Conservation (phyloP, 768 basidiomycete species). For the Gymnopilus junonius region DNA sequence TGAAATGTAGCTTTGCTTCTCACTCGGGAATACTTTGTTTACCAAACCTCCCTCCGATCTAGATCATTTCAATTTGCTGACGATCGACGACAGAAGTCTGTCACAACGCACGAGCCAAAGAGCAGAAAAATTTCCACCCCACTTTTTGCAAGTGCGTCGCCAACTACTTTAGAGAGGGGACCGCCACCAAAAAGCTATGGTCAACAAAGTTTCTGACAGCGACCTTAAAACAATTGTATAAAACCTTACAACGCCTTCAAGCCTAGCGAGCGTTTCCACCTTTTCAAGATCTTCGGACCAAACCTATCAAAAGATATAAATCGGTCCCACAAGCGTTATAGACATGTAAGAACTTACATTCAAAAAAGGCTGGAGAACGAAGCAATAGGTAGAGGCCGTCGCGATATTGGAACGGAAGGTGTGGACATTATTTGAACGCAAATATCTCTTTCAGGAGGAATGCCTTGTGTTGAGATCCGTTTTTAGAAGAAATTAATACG, state of each 20-base stretch:
- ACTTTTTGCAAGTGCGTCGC: not conserved
- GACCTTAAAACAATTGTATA: not conserved
- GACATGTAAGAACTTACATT: no score
- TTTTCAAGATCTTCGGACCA: constrained; percentile 5
- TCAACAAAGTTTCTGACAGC: not conserved
- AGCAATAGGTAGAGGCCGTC: not conserved
- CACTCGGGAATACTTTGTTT: not conserved
- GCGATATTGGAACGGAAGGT: constrained; percentile 1
- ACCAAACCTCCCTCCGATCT: constrained; percentile 4
- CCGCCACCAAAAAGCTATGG: constrained; percentile 4
- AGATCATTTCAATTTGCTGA: no score
- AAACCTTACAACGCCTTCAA: constrained; percentile 3
- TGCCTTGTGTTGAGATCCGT: no score
- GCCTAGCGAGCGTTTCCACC: not conserved
- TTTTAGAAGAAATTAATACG: not conserved
- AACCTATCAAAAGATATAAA: not conserved
- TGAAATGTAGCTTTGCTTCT: not conserved
- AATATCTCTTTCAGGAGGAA: not conserved
- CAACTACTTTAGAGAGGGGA: not conserved
- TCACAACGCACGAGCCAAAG: no score
- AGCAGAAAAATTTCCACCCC: no score
- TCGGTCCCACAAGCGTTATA: no score
- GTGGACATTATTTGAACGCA: constrained; percentile 4
- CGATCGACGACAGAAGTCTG: no score
- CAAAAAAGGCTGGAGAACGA: constrained; percentile 1